Evolutionary conservation across 176 grass and related monocot genomes (phyloP).

Genomic region (Aegilops longissima): DNA sequence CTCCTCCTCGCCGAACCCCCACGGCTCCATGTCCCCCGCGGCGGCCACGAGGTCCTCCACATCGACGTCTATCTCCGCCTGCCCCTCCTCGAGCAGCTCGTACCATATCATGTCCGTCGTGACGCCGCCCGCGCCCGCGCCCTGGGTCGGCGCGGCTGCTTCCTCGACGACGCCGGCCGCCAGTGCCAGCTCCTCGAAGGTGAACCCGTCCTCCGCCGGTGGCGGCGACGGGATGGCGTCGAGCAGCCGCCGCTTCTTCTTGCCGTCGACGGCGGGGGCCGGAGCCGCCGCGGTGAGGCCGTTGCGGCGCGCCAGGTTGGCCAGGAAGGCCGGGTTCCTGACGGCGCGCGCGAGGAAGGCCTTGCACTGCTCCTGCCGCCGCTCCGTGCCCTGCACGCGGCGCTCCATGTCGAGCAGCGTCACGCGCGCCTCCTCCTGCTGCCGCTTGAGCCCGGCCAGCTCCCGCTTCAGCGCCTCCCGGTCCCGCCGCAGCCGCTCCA

Average conservation of each 20-base stretch:
- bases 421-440: conserved; percentile 40
- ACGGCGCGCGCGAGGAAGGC: conserved; percentile 50
- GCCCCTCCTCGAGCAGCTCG: conserved; percentile 46
- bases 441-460: conserved; percentile 41
- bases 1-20: conserved; percentile 42
- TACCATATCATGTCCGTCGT: conserved; percentile 58
- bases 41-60: conserved; percentile 36
- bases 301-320: conserved; percentile 7
- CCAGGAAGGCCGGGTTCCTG: conserved; percentile 35
- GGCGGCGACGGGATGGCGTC: not conserved
- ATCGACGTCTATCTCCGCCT: conserved; percentile 42
- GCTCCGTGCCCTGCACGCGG: conserved; percentile 49
- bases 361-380: conserved; percentile 54
- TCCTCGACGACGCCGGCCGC: conserved; percentile 9
- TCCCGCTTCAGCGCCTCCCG: conserved; percentile 47
- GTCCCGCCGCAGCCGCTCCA: conserved; percentile 50
- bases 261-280: not conserved
- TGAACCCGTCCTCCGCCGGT: conserved; percentile 29
- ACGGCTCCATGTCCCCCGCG: not conserved
- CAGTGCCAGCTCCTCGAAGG: conserved; percentile 33
- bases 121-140: not conserved
- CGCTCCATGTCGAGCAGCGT: conserved; percentile 52
- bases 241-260: conserved; percentile 43
- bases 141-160: not conserved
- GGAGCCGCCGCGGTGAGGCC: not conserved